A percentile compares a stretch with the other conserved stretches of the same genome.
phyloP scores from a whole-genome alignment of 192 early-diverging fungal species.

The Backusella liffmaniae region DNA sequence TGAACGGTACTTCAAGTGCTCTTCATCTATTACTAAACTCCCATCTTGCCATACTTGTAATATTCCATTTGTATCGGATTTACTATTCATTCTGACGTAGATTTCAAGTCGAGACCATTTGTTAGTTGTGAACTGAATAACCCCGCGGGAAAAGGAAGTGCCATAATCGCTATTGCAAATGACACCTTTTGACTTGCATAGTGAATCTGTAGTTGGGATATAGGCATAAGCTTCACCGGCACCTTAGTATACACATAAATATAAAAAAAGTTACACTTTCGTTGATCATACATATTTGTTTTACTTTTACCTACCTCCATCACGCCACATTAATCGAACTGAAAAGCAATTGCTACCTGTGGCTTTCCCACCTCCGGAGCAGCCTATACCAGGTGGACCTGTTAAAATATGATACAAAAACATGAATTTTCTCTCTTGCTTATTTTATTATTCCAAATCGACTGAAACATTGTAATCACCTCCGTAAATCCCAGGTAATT shows the following conservation, averaged over 20 bases:
- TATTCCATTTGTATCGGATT: conserved; percentile 33
- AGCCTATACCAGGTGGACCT: conserved; percentile 32
- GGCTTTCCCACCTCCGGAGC: conserved; percentile 44
- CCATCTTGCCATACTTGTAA: conserved; percentile 47
- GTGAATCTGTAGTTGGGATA: conserved; percentile 37
- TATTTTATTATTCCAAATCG: background rate
- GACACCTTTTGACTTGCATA: conserved; percentile 33
- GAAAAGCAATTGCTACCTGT: conserved; percentile 42
- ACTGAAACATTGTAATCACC: conserved; percentile 11
- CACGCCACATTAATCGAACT: conserved; percentile 49
- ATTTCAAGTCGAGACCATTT: conserved; percentile 46
- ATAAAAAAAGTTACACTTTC: background rate
- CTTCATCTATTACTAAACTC: conserved; percentile 28
- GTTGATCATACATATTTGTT: background rate
- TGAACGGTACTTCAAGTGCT: conserved; percentile 39
- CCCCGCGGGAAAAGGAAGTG: conserved; percentile 47
- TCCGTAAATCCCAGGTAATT: conserved; percentile 48
- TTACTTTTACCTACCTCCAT: background rate
- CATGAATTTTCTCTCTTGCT: background rate
- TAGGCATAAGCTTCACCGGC: conserved; percentile 44
- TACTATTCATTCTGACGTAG: conserved; percentile 29
- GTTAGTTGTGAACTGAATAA: conserved; percentile 38
- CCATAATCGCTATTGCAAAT: conserved; percentile 49
- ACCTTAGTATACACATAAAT: background rate
- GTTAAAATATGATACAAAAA: background rate